Base-by-base conservation (phyloP, 345 rosid species). In the Mallotus nudiflorus region DNA sequence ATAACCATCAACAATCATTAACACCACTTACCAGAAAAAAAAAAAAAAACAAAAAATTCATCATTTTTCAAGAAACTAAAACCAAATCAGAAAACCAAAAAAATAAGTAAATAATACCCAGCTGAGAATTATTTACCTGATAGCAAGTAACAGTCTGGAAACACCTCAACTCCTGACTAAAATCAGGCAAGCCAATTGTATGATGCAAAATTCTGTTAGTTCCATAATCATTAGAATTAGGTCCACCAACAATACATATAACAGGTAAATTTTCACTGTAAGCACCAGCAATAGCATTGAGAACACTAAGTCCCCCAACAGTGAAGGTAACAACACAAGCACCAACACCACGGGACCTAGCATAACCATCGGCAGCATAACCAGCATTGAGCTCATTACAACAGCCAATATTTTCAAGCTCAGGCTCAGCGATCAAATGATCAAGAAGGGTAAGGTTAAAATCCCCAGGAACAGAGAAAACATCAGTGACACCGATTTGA, bases 331-430 rank as follows among this genome's bases (percentile, higher is more conserved):
- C 96, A 19, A 82, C 93, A 73, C 96, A 90, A 3, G 96, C 96
- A 2, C 96, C 96, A 29, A 90, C 86, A 3, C 96, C 91, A 18
- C 93, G 93, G 0, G 86, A 76, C 46, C 96, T 67, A 0, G 96
- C 93, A 71, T 77, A 90, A 0, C 96, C 96, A 27, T 90, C 96
- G 6, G 96, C 93, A 5, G 96, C 96, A 56, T 90, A 90, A 16
- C 96, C 96, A 9, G 91, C 93, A 76, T 88, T 88, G 51, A 90
- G 91, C 83, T 90, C 96, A 78, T 90, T 90, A 66, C 93, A 90
- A 87, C 93, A 90, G 25, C 96, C 93, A 50, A 90, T 33, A 60
- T 73, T 29, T 57, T 75, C 88, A 57, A 90, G 90, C 50, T 71
- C 89, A 0, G 96, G 93, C 84, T 88, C 93, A 14, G 93, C 91